Evolutionary conservation across 305 asterid genomes (phyloP).

Genomic region (Rubia occidens): DNA sequence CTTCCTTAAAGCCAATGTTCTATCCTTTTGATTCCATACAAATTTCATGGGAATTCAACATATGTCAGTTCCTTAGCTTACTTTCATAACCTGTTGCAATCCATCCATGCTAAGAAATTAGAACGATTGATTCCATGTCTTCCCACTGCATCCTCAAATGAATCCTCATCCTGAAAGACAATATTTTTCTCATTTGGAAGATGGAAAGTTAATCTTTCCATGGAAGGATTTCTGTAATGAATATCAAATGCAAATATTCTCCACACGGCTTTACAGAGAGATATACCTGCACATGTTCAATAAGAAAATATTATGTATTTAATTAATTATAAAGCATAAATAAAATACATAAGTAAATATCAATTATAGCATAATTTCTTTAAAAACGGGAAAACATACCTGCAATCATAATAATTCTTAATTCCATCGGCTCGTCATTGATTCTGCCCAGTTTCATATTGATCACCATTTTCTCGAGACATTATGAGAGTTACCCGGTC

Average conservation of each 20-base stretch:
- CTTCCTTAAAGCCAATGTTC: neutral
- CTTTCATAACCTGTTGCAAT: neutral
- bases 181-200: neutral
- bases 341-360: no score
- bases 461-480: no score
- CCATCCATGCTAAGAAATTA: conserved; percentile 2
- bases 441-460: no score
- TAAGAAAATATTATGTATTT: neutral
- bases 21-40: conserved; percentile 1
- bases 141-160: neutral
- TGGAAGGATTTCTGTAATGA: neutral
- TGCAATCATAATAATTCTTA: neutral
- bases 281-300: neutral
- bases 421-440: neutral
- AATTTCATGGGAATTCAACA: neutral
- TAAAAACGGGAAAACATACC: neutral
- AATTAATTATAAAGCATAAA: no score
- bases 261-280: neutral
- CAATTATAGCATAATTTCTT: no score
- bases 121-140: neutral
- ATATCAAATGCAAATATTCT: no score
- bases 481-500: no score
- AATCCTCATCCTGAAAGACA: neutral
- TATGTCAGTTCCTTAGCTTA: neutral
- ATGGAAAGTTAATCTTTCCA: neutral